Conservation (phyloP, 2,329 filamentous ascomycete species). For the Pestalotiopsis sp. region DNA sequence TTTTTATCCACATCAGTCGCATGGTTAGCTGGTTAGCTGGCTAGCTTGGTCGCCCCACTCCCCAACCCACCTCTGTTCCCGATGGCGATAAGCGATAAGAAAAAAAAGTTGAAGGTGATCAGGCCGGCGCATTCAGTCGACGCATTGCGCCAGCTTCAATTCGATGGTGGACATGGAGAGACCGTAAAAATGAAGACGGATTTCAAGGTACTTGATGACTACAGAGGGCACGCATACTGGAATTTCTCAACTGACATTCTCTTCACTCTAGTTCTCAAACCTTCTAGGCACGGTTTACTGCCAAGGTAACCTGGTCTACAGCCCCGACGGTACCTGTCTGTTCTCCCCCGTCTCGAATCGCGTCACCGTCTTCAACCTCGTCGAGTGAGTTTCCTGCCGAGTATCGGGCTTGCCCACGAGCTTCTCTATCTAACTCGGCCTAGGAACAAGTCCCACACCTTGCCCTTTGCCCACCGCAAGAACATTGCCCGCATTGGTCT, state of each 20-base stretch:
- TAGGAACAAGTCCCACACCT: slow-evolving; percentile 84
- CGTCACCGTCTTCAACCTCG: slow-evolving; percentile 92
- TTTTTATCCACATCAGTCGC: not conserved
- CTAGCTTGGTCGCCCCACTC: not conserved
- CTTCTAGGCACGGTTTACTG: slow-evolving; percentile 97
- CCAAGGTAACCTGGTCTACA: slow-evolving; percentile 96
- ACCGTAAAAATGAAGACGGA: slow-evolving; percentile 89
- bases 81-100: slow-evolving; percentile 1
- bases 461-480: slow-evolving; percentile 89
- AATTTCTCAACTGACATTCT: not conserved
- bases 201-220: slow-evolving; percentile 72
- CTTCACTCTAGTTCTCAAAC: slow-evolving; percentile 81
- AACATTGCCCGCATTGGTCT: slow-evolving; percentile 90
- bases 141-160: not conserved
- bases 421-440: slow-evolving; percentile 33
- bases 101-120: slow-evolving; percentile 5
- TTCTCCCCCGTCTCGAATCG: slow-evolving; percentile 96
- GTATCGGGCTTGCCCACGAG: not conserved
- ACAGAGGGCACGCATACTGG: not conserved
- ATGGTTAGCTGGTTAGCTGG: slow-evolving; percentile 12
- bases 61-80: not conserved
- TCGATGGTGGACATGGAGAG: slow-evolving; percentile 16
- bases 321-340: slow-evolving; percentile 91
- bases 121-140: not conserved
- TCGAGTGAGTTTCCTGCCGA: slow-evolving; percentile 66